Base-by-base conservation (phyloP, 805 yeast species). In the Candida orba region DNA sequence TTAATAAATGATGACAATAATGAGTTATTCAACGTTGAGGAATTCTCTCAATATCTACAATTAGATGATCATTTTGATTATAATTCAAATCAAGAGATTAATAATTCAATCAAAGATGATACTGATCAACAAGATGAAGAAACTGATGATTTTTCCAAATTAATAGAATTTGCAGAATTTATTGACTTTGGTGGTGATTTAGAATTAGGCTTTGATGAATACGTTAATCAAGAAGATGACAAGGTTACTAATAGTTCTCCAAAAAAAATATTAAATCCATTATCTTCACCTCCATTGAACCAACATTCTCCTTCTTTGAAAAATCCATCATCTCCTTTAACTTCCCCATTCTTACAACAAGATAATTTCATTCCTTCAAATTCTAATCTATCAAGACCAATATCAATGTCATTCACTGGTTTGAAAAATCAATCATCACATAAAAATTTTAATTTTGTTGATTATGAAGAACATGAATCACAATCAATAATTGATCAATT, bases 351-450 rank as follows among this genome's bases (percentile, higher is more conserved):
- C 40, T 36, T 53, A 17, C 55, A 51, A 39, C 57, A 49, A 32
- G 36, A 43, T 3, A 41, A 54, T n/a, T 52, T 39, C 32, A 42
- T 46, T 12, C 48, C 54, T 29, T 30, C 51, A 14, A 40, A 23
- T 24, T 33, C 41, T 9, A 24, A 13, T 8, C 8, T 37, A 33
- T 15, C 46, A 20, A 58, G 73, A 44, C 71, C 72, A 20, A 49
- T 67, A 3, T 68, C 73, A 1, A 63, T 67, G 69, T 79, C 86
- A 2, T 79, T 79, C 61, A 73, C 73, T 48, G 89, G 89, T 0
- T 58, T 81, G 10, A 27, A 17, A 10, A 18, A 9, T 33, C 35
- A 33, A 33, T 17, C 18, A 4, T 17, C 29, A 9, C 14, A 33
- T 17, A 13, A 33, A 18, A 4, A 17, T 5, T 17, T 4, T 18